A percentile compares a stretch with the other conserved stretches of the same genome.
These are phyloP conservation scores for Phytophthora capsici DNA, from an alignment of 352 stramenopile genomes.

Conservation along the genomic window DNA sequence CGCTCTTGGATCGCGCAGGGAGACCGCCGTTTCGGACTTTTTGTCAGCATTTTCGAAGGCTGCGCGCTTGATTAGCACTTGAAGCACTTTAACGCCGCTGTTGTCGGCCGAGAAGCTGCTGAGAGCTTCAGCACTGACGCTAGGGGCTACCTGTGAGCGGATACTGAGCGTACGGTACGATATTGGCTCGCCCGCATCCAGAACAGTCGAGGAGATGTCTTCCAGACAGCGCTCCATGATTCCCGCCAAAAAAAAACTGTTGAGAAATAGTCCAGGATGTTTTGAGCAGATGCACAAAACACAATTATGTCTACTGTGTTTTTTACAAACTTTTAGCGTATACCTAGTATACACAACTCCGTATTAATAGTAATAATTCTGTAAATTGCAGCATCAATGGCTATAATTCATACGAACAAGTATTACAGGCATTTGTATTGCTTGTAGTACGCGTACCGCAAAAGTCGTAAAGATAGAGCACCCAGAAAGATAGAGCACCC, in stretches of 20 bases:
- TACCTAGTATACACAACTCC: too few species aligned
- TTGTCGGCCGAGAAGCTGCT: conserved; percentile 42
- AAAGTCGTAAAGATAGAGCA: too few species aligned
- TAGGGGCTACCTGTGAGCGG: conserved; percentile 32
- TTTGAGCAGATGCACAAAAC: background rate
- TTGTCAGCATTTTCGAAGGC: conserved; percentile 2
- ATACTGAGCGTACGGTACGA: conserved; percentile 63
- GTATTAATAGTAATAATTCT: too few species aligned
- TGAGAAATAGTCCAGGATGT: background rate
- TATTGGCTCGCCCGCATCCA: conserved; percentile 60
- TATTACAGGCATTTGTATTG: too few species aligned
- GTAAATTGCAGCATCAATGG: too few species aligned
- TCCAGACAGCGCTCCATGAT: conserved; percentile 55
- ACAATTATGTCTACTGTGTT: too few species aligned
- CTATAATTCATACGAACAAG: too few species aligned
- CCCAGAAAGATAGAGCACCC: too few species aligned
- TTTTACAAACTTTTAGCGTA: too few species aligned
- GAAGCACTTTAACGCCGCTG: conserved; percentile 44
- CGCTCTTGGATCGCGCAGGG: conserved; percentile 49
- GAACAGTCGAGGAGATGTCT: conserved; percentile 58
- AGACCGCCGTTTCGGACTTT: conserved; percentile 27
- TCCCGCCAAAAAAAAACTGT: conserved; percentile 25
- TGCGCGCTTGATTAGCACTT: conserved; percentile 46
- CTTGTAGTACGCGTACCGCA: too few species aligned
- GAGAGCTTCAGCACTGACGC: conserved; percentile 47